Evolutionary conservation across 371 early-diverging fungal genomes (phyloP).

Genomic region (Circinella minor): DNA sequence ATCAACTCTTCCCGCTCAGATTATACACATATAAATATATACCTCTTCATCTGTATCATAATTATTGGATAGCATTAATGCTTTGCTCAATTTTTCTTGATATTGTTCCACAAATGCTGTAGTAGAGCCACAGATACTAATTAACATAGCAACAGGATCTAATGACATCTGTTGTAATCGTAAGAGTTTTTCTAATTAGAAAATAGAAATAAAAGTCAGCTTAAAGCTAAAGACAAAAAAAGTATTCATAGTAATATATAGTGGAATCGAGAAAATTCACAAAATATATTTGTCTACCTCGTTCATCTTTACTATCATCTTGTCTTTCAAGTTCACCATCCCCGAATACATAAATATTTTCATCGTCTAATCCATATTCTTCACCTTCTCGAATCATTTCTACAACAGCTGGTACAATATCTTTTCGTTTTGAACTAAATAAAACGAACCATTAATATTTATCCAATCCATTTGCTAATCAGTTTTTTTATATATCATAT

Average conservation of each 20-base stretch:
- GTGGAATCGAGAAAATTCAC: background rate
- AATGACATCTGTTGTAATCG: conserved; percentile 27
- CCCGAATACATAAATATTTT: conserved; percentile 27
- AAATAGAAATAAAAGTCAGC: background rate
- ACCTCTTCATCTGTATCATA: conserved; percentile 38
- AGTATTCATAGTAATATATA: no score
- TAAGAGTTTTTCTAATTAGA: background rate
- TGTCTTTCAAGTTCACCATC: conserved; percentile 25
- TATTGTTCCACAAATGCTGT: conserved; percentile 34
- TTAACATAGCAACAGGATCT: conserved; percentile 40
- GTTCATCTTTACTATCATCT: conserved; percentile 24
- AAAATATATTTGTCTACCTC: conserved; percentile 18
- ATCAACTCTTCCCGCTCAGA: no score
- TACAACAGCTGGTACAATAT: conserved; percentile 32
- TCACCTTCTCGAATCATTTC: conserved; percentile 30
- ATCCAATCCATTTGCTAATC: no score
- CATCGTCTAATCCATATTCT: conserved; percentile 22
- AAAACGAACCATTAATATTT: background rate
- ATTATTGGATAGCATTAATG: conserved; percentile 21
- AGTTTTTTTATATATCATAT: no score
- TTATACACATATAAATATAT: background rate
- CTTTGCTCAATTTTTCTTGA: conserved; percentile 28
- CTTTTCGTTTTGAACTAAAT: conserved; percentile 29
- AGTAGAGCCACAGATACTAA: conserved; percentile 36
- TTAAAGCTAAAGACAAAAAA: no score